Base-by-base conservation (phyloP, 2,329 filamentous ascomycete species). In the Colletotrichum sp. region DNA sequence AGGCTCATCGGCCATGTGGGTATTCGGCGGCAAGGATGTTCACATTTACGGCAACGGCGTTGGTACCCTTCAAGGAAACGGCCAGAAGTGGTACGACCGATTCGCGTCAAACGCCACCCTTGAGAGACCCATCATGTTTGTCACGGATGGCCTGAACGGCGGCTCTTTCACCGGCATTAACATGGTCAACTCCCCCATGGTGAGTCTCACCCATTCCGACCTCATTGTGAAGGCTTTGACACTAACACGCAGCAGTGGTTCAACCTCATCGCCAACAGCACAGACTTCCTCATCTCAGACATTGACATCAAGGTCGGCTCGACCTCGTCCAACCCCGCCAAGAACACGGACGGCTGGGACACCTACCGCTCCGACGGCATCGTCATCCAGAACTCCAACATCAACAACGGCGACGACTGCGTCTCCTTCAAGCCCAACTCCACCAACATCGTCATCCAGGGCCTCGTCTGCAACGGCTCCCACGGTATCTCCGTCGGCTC, bases 391-490 rank as follows among this genome's bases (percentile, higher is more conserved):
- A 91, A 94, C 81, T 93, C 91, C 0, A 83, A 89, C 30, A 89
- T 92, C 77, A 87, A 90, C 81, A 94, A 94, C 78, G 91, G 91
- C 44, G 93, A 94, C 80, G 90, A 95, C 81, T 95, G 93, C 76
- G 91, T 95, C 15, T 92, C 92, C 1, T 94, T 95, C 88, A 95
- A 95, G 83, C 93, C 93, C 22, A 95, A 94, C 82, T 92, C 89
- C 79, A 94, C 92, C 59, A 89, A 94, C 77, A 90, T 94, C 9
- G 82, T 94, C 6, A 89, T 94, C 7, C 92, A 94, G 81, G 92
- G 92, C 77, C 84, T 95, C 6, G 84, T 87, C 75, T 95, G 93
- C 84, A 93, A 93, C 79, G 92, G 93, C 39, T 94, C 91, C 5
- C 93, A 95, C 80, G 93, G 93, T 52, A 94, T 95, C 78, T 92